These are phyloP conservation scores for Botrytis fabae DNA, from an alignment of 2,329 filamentous ascomycete species.

Conservation along the genomic window DNA sequence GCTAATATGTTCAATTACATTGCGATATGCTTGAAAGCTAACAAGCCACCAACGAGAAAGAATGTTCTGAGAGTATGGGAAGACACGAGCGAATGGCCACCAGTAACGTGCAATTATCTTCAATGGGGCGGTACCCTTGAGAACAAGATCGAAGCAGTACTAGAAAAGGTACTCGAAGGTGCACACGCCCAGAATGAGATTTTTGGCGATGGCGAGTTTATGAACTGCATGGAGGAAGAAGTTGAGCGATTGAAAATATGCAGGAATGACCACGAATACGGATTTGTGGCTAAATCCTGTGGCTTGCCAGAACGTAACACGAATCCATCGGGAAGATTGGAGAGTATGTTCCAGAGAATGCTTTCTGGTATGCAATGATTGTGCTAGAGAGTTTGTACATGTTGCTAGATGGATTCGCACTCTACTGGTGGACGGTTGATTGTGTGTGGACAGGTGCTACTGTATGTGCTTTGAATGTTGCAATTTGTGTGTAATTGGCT, in stretches of 20 bases:
- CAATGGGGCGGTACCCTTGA: slow-evolving; percentile 38
- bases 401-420: not conserved
- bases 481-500: not conserved
- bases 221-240: slow-evolving; percentile 28
- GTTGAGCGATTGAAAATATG: slow-evolving; percentile 38
- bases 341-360: not conserved
- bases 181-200: slow-evolving; percentile 37
- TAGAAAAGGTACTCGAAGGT: slow-evolving; percentile 37
- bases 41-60: slow-evolving; percentile 22
- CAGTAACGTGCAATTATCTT: slow-evolving; percentile 39
- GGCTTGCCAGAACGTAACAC: slow-evolving; percentile 21
- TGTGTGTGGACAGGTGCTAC: not conserved
- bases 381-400: too few relatives aligned
- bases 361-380: not conserved
- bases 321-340: not conserved
- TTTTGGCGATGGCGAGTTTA: slow-evolving; percentile 37
- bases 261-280: slow-evolving; percentile 44
- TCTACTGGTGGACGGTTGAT: not conserved
- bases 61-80: slow-evolving; percentile 26
- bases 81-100: slow-evolving; percentile 31
- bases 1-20: slow-evolving; percentile 40
- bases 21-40: slow-evolving; percentile 30
- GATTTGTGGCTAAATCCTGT: slow-evolving; percentile 39
- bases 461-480: not conserved
- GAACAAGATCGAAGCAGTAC: slow-evolving; percentile 32